These are phyloP conservation scores for Yarrowia galli DNA, from an alignment of 1,139 yeast species.

Conservation along the genomic window DNA sequence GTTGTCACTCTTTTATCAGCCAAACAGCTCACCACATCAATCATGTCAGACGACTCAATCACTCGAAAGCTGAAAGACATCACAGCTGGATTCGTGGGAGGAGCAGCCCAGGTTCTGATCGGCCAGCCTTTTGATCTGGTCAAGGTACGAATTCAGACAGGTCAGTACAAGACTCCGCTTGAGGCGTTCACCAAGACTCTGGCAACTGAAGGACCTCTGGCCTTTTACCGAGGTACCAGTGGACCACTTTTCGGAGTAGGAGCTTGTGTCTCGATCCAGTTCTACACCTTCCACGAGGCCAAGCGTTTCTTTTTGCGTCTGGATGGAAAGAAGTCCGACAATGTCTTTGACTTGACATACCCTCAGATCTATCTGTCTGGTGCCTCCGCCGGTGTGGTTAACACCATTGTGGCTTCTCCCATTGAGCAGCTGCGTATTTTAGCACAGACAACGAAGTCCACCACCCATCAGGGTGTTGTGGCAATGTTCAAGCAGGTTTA, in stretches of 20 bases:
- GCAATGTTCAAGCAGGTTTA: conserved; percentile 29
- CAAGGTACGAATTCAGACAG: conserved; percentile 70
- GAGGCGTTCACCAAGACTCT: conserved; percentile 63
- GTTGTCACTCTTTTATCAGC: background rate
- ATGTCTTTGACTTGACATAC: conserved; percentile 55
- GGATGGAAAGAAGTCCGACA: conserved; percentile 40
- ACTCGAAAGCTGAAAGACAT: conserved; percentile 68
- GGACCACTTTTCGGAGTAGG: conserved; percentile 65
- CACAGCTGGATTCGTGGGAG: conserved; percentile 58
- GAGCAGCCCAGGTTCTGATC: conserved; percentile 73
- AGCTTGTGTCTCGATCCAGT: conserved; percentile 75
- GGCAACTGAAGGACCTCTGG: conserved; percentile 66
- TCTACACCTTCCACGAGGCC: conserved; percentile 80
- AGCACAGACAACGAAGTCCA: conserved; percentile 60
- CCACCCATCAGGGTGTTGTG: conserved; percentile 55
- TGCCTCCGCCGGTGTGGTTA: conserved; percentile 78
- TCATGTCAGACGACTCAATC: conserved; percentile 55
- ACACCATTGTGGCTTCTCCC: conserved; percentile 73
- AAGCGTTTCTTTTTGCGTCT: conserved; percentile 60
- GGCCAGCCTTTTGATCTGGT: conserved; percentile 80
- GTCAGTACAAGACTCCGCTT: conserved; percentile 58
- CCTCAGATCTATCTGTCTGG: conserved; percentile 76
- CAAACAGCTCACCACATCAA: background rate
- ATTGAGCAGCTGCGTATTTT: conserved; percentile 79
- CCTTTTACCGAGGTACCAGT: conserved; percentile 64